Percentiles rank a stretch among this genome's conserved stretches.
Conservation (phyloP, 2,329 filamentous ascomycete genomes). For the Verticillium klebahnii region DNA sequence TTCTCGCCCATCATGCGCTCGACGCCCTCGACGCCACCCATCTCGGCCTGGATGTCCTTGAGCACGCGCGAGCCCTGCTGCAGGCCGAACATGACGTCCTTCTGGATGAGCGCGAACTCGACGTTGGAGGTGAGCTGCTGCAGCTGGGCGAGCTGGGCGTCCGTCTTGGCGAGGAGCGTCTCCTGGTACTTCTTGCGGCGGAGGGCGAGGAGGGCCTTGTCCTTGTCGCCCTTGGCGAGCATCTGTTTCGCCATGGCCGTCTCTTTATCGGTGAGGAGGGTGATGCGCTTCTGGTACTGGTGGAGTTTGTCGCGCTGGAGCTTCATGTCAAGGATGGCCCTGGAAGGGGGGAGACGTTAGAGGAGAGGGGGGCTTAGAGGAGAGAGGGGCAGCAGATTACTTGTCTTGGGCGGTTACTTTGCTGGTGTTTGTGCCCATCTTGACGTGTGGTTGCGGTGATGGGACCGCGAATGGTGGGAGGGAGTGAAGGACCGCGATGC, state of each 20-base stretch:
- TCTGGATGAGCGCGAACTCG: constrained; percentile 95
- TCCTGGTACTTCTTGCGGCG: constrained; percentile 97
- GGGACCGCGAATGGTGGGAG: not conserved
- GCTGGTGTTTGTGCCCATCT: constrained; percentile 53
- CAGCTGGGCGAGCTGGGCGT: constrained; percentile 88
- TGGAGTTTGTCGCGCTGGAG: constrained; percentile 95
- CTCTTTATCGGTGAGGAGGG: constrained; percentile 79
- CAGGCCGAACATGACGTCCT: constrained; percentile 89
- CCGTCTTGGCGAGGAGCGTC: constrained; percentile 80
- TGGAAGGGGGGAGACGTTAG: constrained; percentile 28
- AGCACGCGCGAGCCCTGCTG: constrained; percentile 89
- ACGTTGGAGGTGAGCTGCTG: constrained; percentile 85
- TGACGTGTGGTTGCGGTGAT: not conserved
- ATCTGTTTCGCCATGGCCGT: constrained; percentile 82
- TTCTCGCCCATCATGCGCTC: constrained; percentile 94
- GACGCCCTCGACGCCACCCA: constrained; percentile 89
- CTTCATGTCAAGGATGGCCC: constrained; percentile 96
- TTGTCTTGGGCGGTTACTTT: constrained; percentile 74
- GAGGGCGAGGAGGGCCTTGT: constrained; percentile 78
- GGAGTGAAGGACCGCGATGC: not conserved
- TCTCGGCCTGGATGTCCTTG: constrained; percentile 88
- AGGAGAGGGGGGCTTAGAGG: not conserved
- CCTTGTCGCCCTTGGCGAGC: constrained; percentile 73
- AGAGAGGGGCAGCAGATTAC: constrained; percentile 37
- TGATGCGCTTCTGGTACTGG: constrained; percentile 90